A percentile compares a stretch with the other conserved stretches of the same genome.
Conservation (phyloP, 192 early-diverging fungal genomes). For the Diversispora epigaea region DNA sequence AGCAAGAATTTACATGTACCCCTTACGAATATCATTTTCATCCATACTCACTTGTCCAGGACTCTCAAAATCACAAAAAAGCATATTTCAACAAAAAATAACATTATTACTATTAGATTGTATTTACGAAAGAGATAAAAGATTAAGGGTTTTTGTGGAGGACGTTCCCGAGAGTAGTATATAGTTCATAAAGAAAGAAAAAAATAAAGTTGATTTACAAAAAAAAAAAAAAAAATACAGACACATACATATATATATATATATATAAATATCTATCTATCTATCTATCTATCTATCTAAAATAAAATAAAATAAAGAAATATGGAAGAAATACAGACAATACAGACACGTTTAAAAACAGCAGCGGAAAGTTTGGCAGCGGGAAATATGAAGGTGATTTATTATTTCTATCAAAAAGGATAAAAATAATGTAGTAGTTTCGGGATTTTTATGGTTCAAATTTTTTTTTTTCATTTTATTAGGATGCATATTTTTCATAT, state of each 20-base stretch:
- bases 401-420: background rate
- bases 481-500: slow-evolving; percentile 59
- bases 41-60: background rate
- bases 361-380: slow-evolving; percentile 43
- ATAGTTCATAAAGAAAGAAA: too few relatives aligned
- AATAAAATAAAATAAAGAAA: background rate
- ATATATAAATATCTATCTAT: too few relatives aligned
- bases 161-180: background rate
- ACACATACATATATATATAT: too few relatives aligned
- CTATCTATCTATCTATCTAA: background rate
- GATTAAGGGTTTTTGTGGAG: background rate
- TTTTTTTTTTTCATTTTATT: background rate
- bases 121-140: background rate
- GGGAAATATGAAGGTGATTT: slow-evolving; percentile 47
- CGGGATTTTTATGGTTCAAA: background rate
- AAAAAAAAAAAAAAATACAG: too few relatives aligned
- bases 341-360: slow-evolving; percentile 40
- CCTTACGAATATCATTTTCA: slow-evolving; percentile 4
- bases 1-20: slow-evolving; percentile 16
- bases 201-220: background rate
- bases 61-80: slow-evolving; percentile 2
- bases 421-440: background rate
- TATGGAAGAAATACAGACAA: slow-evolving; percentile 38
- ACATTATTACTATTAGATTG: background rate
- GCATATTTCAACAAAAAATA: slow-evolving; percentile 3